Evolutionary conservation across 208 protist species (phyloP), one percentile per base, ranked within the genome.

Genomic region (Crithidia brevicula): DNA sequence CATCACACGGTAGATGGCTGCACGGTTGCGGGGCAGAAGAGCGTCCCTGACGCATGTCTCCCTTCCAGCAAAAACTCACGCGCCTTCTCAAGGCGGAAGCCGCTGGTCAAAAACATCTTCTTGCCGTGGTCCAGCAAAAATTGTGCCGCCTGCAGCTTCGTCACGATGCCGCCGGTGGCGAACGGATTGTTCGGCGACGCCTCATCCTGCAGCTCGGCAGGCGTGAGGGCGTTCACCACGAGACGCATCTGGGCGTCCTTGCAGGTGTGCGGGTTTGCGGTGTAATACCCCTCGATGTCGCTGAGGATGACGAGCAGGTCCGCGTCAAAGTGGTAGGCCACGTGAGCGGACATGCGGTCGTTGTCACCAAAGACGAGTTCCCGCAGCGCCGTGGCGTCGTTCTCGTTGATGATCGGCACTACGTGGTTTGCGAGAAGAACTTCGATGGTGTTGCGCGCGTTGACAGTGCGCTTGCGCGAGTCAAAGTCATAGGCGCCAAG

Each of bases 211-310:
- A 81, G 67, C 46, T 74, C 74, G 7, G 36, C 67, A 4, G 28
- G 22, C 2, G 31, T 42, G 15, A 81, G 51, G 22, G 47, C 0
- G 27, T 81, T 61, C 6, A 81, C 74, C 20, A 71, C 54, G 5
- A 38, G 47, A 18, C 70, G 74, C 16, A 75, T 46, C 50, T 72
- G 27, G 11, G 74, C 83, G 40, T 74, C 62, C 1, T 47, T 51
- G 51, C 79, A 78, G 18, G 58, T 62, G 20, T 76, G 82, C 7
- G 78, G 77, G 60, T 81, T 75, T 28, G 57, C 80, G 4, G 84
- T 82, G 61, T 94, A 72, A 63, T 94, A 93, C 64, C 94, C 90
- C 68, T 93, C 89, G 54, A 96, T 94, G 50, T 86, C 92, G 59
- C 91, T 93, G 64, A 95, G 85, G n/a, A 95, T 80, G 36, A 96